These are phyloP conservation scores for Poronia punctata DNA, from an alignment of 495 filamentous ascomycete genomes.

Conservation along the genomic window DNA sequence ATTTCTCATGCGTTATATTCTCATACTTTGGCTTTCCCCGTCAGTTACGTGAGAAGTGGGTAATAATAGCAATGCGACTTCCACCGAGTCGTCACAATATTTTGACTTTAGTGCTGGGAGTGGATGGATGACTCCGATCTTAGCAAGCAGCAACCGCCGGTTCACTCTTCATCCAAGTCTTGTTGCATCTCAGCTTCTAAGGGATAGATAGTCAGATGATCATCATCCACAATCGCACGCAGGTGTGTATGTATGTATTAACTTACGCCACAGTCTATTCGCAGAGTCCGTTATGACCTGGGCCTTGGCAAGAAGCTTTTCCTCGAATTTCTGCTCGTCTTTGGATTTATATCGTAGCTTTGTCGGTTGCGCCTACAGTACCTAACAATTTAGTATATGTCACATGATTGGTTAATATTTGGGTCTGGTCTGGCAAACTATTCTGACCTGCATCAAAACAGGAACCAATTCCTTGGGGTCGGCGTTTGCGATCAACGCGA, in stretches of 20 bases:
- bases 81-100: too few relatives aligned
- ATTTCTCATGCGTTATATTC: too few relatives aligned
- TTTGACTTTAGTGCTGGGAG: too few relatives aligned
- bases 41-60: too few relatives aligned
- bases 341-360: slow-evolving; percentile 52
- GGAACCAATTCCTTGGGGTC: slow-evolving; percentile 60
- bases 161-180: slow-evolving; percentile 31
- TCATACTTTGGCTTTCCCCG: too few relatives aligned
- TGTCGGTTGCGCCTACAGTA: slow-evolving; percentile 50
- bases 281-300: slow-evolving; percentile 63
- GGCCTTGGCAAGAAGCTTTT: slow-evolving; percentile 60
- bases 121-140: too few relatives aligned
- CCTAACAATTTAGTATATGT: slow-evolving; percentile 1
- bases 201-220: slow-evolving; percentile 18
- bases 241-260: neutral
- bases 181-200: slow-evolving; percentile 43
- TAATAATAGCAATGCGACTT: too few relatives aligned
- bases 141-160: too few relatives aligned
- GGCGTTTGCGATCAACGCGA: slow-evolving; percentile 61
- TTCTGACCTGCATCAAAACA: slow-evolving; percentile 58
- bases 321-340: slow-evolving; percentile 55
- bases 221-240: slow-evolving; percentile 10
- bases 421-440: too few relatives aligned
- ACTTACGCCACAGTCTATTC: slow-evolving; percentile 65
- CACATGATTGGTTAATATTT: too few relatives aligned